Conservation (phyloP, 1,139 yeast genomes). For the Zygoascus hellenicus region DNA sequence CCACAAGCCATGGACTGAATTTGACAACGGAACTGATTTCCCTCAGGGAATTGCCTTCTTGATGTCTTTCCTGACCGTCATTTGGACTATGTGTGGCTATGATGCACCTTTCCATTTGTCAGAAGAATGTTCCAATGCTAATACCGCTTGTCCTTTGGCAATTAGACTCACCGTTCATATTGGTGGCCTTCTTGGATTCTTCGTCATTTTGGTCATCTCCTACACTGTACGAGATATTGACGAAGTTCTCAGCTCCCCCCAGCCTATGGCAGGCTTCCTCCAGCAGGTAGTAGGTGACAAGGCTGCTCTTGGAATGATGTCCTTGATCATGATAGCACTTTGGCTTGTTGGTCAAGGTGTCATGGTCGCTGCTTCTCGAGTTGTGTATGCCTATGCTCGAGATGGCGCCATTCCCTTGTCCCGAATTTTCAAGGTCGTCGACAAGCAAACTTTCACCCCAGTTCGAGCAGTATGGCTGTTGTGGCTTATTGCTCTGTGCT, state of each 20-base stretch:
- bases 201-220: slow-evolving; percentile 57
- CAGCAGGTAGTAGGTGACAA: slow-evolving; percentile 45
- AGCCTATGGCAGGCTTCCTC: slow-evolving; percentile 56
- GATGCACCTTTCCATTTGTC: slow-evolving; percentile 69
- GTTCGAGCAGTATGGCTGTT: slow-evolving; percentile 58
- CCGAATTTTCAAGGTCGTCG: slow-evolving; percentile 45
- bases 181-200: slow-evolving; percentile 57
- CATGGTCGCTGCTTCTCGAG: slow-evolving; percentile 63
- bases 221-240: slow-evolving; percentile 53
- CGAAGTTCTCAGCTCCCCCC: slow-evolving; percentile 43
- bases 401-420: slow-evolving; percentile 63
- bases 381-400: slow-evolving; percentile 60
- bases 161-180: slow-evolving; percentile 54
- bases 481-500: slow-evolving; percentile 52
- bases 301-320: slow-evolving; percentile 48
- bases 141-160: slow-evolving; percentile 56
- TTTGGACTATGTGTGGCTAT: slow-evolving; percentile 73
- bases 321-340: slow-evolving; percentile 53
- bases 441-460: slow-evolving; percentile 53
- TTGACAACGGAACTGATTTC: slow-evolving; percentile 57
- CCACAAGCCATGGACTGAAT: slow-evolving; percentile 60
- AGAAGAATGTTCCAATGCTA: slow-evolving; percentile 63
- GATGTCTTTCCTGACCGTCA: slow-evolving; percentile 55
- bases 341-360: slow-evolving; percentile 63
- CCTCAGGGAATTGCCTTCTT: slow-evolving; percentile 57